Evolutionary conservation across 371 early-diverging fungal species (phyloP).

Genomic region (Mucor ambiguus): DNA sequence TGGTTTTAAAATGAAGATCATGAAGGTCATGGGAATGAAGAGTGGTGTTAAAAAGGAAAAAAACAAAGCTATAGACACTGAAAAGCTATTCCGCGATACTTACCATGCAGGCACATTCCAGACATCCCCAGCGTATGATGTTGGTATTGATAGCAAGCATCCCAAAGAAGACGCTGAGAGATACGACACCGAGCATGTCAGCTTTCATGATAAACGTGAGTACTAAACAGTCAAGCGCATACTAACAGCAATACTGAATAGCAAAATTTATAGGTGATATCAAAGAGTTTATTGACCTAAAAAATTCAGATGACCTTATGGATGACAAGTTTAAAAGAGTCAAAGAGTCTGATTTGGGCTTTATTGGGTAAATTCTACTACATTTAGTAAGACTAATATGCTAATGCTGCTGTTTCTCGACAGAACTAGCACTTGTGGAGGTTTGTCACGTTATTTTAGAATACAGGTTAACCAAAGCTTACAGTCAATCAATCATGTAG

Average conservation of each 20-base stretch:
- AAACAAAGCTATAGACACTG: too few species aligned
- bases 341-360: conserved; percentile 1
- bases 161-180: not conserved
- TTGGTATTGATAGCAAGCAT: not conserved
- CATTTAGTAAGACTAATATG: not conserved
- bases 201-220: conserved; percentile 11
- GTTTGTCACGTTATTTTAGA: not conserved
- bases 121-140: not conserved
- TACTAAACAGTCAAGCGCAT: too few species aligned
- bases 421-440: conserved; percentile 10
- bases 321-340: not conserved
- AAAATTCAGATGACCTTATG: not conserved
- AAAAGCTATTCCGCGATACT: too few species aligned
- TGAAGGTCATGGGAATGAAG: not conserved
- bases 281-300: conserved; percentile 1
- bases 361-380: conserved; percentile 3
- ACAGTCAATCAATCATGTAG: not conserved
- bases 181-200: not conserved
- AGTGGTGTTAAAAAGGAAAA: too few species aligned
- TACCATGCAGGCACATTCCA: not conserved
- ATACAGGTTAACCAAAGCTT: not conserved
- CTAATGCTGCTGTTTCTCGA: not conserved
- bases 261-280: conserved; percentile 1
- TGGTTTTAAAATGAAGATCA: too few species aligned
- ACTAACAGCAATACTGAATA: not conserved